These are phyloP conservation scores for Ascochyta viciae-villosae DNA, from an alignment of 2,329 filamentous ascomycete genomes.

Conservation along the genomic window DNA sequence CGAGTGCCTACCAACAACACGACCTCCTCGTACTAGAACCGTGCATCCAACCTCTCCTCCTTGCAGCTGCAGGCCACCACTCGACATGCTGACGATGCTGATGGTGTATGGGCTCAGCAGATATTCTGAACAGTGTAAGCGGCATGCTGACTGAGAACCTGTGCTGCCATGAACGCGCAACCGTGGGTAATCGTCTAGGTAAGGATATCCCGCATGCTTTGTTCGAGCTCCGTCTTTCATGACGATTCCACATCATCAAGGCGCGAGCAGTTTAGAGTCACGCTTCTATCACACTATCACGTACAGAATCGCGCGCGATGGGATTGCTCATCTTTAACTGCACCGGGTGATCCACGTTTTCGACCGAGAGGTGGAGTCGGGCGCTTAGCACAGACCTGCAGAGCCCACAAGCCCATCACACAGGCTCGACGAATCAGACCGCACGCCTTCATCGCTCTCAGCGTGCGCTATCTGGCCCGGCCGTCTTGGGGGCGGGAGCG, in stretches of 20 bases:
- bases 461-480: conserved; percentile 30
- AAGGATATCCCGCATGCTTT: background rate
- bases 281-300: conserved; percentile 39
- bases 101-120: background rate
- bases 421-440: conserved; percentile 28
- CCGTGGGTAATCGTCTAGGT: background rate
- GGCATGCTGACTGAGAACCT: conserved; percentile 10
- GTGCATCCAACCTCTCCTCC: conserved; percentile 1
- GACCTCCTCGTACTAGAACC: background rate
- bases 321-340: conserved; percentile 8
- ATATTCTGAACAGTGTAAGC: background rate
- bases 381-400: conserved; percentile 37
- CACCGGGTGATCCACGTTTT: conserved; percentile 19
- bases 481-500: conserved; percentile 28
- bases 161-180: conserved; percentile 10
- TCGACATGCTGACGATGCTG: background rate
- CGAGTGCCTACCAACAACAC: background rate
- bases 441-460: conserved; percentile 14
- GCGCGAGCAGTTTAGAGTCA: conserved; percentile 21
- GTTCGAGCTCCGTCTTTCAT: background rate
- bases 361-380: conserved; percentile 27
- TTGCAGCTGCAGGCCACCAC: conserved; percentile 4
- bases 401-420: conserved; percentile 37
- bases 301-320: conserved; percentile 26
- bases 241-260: conserved; percentile 1